Evolutionary conservation across 2,329 filamentous ascomycete species (phyloP).

Genomic region (Exophiala sp.): DNA sequence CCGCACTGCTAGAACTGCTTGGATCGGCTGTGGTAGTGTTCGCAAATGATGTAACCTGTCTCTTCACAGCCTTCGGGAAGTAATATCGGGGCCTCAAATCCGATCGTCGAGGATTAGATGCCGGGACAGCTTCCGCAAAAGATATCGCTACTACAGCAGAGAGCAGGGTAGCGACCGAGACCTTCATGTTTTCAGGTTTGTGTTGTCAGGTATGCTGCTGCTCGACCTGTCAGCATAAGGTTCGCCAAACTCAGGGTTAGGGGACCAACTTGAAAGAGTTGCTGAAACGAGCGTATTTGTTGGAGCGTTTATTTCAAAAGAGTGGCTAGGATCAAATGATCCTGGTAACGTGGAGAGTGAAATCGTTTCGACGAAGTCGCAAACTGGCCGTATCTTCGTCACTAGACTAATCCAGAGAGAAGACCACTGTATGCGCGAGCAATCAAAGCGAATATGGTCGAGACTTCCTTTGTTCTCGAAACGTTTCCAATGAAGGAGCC

Average conservation of each 20-base stretch:
- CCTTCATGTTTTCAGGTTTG: slow-evolving; percentile 20
- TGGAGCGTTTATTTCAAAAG: slow-evolving; percentile 24
- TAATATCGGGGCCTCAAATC: slow-evolving; percentile 30
- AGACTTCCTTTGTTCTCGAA: slow-evolving; percentile 9
- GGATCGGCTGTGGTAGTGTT: slow-evolving; percentile 14
- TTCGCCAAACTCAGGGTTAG: neutral
- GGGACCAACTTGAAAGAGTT: slow-evolving; percentile 8
- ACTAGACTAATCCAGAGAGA: neutral
- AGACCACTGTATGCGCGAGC: neutral
- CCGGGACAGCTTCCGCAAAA: slow-evolving; percentile 31
- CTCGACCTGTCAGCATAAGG: slow-evolving; percentile 5
- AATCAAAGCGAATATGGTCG: neutral
- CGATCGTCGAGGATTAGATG: slow-evolving; percentile 18
- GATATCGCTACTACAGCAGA: slow-evolving; percentile 29
- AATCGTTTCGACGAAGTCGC: slow-evolving; percentile 8
- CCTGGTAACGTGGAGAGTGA: slow-evolving; percentile 11
- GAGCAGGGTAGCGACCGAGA: slow-evolving; percentile 27
- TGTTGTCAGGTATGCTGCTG: slow-evolving; percentile 1
- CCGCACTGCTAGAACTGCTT: slow-evolving; percentile 8
- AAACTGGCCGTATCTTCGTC: slow-evolving; percentile 1
- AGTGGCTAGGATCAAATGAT: slow-evolving; percentile 26
- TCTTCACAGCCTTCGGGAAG: slow-evolving; percentile 30
- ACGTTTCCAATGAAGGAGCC: slow-evolving; percentile 6
- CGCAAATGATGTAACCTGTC: slow-evolving; percentile 21
- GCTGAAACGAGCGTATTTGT: slow-evolving; percentile 24